These are phyloP conservation scores for Linderniella brevidens DNA, from an alignment of 257 asterid species.

Conservation along the genomic window DNA sequence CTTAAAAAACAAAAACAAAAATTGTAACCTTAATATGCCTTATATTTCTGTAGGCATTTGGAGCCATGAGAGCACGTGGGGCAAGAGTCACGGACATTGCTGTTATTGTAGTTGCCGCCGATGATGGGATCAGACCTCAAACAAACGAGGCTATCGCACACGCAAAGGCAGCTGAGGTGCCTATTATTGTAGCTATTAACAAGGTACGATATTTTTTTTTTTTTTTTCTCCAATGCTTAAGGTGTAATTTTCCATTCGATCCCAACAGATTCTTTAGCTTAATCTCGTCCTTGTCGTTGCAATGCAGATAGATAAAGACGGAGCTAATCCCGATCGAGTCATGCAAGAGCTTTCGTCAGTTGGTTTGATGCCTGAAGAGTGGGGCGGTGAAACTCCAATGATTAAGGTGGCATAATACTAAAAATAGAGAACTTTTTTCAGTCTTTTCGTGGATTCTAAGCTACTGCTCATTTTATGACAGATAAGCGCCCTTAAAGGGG, in stretches of 20 bases:
- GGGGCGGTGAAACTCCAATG: conserved; percentile 93
- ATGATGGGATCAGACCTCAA: conserved; percentile 96
- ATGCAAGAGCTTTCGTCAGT: conserved; percentile 77
- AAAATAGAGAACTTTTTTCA: background rate
- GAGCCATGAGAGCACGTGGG: conserved; percentile 99
- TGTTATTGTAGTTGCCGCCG: conserved; percentile 95
- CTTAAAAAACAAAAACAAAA: too few species aligned
- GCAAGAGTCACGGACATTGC: conserved; percentile 97
- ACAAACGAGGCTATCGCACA: conserved; percentile 96
- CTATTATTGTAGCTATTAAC: conserved; percentile 82
- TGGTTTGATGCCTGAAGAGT: conserved; percentile 95
- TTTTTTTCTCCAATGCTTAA: too few species aligned
- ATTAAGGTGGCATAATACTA: conserved; percentile 50
- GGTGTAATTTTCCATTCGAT: conserved; percentile 7
- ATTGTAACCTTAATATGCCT: too few species aligned
- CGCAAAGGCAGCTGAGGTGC: conserved; percentile 93
- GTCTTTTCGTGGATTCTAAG: conserved; percentile 16
- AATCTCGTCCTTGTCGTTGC: conserved; percentile 9
- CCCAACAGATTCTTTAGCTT: conserved; percentile 8
- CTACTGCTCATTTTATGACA: conserved; percentile 20
- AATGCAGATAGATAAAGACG: conserved; percentile 72
- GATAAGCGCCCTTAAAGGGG: conserved; percentile 98
- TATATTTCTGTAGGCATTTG: conserved; percentile 53
- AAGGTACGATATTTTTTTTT: conserved; percentile 33
- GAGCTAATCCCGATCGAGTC: conserved; percentile 86